These are phyloP conservation scores for Leucosporidium creatinivorum DNA, from an alignment of 768 basidiomycete species.

Conservation along the genomic window DNA sequence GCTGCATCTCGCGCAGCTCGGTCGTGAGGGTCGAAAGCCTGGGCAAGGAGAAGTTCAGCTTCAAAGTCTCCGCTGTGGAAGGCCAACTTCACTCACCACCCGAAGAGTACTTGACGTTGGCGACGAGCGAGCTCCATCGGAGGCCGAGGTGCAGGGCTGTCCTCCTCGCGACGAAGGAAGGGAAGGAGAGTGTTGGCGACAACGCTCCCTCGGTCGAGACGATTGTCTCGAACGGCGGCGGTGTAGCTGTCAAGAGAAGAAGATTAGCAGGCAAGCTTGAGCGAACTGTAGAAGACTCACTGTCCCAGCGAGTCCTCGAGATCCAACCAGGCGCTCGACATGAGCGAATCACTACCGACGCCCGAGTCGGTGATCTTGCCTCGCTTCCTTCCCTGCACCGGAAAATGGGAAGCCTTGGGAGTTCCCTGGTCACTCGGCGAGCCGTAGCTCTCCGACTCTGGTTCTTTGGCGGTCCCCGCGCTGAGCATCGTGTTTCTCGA, in stretches of 20 bases:
- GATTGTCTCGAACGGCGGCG: constrained; percentile 26
- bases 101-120: constrained; percentile 40
- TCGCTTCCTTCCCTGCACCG: constrained; percentile 11
- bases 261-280: neutral
- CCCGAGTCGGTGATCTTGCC: constrained; percentile 27
- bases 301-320: constrained; percentile 12
- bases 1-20: constrained; percentile 43
- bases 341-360: constrained; percentile 24
- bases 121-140: constrained; percentile 31
- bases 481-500: neutral
- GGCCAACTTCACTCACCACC: constrained; percentile 37
- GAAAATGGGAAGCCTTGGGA: neutral
- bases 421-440: neutral
- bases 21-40: constrained; percentile 8
- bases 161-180: constrained; percentile 41
- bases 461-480: too few species aligned
- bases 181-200: constrained; percentile 41
- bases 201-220: constrained; percentile 38
- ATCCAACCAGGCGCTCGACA: constrained; percentile 23
- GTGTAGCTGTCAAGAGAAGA: constrained; percentile 29
- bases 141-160: constrained; percentile 32
- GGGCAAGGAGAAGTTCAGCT: neutral
- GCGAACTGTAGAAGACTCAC: neutral
- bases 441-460: too few species aligned
- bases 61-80: too few species aligned